Base-by-base conservation (phyloP, 306 rosid species). In the Herpetospermum pedunculosum region DNA sequence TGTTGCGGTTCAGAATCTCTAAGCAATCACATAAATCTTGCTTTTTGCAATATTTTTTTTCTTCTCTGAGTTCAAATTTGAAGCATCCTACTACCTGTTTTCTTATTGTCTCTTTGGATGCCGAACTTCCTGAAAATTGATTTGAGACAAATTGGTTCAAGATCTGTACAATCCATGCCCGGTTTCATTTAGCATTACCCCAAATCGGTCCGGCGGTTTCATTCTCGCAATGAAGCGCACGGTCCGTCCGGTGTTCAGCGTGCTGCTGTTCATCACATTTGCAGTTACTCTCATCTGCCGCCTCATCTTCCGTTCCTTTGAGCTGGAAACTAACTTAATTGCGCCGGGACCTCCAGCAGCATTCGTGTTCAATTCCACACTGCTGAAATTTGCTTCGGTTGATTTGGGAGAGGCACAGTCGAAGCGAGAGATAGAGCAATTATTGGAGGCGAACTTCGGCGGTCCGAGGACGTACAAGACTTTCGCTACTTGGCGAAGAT, bases 381-480 rank as follows among this genome's bases (percentile, higher is more conserved):
- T 95, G 35, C 90, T 95, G 49, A 81, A 78, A 46, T 80, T 76
- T 52, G 99, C 99, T 0, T 79, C 96, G 11, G 65, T 83, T 13
- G 85, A 91, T 40, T 63, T 85, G 6, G 89, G 85, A 19, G 99
- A 85, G 72, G 88, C 86, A 4, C 77, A 82, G 46, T 57, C 82
- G 46, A 87, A 83, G 85, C 77, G 54, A 8, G 97, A 95, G 76
- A 79, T 84, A 65, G 90, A 85, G 79, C 91, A 85, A 55, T 85
- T 95, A 46, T 78, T 95, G 37, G 99, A 89, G 28, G 96, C 92
- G 0, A 83, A 87, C 79, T 83, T 95, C 18, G 96, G 84, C 1
- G 83, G 96, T 58, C 88, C 82, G 8, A 96, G 90, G 3, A 74
- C 89, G 47, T 87, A 91, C 79, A 82, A 85, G 25, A 85, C 92